phyloP scores from a whole-genome alignment of 352 stramenopile species.

The Phytophthora vignae region DNA sequence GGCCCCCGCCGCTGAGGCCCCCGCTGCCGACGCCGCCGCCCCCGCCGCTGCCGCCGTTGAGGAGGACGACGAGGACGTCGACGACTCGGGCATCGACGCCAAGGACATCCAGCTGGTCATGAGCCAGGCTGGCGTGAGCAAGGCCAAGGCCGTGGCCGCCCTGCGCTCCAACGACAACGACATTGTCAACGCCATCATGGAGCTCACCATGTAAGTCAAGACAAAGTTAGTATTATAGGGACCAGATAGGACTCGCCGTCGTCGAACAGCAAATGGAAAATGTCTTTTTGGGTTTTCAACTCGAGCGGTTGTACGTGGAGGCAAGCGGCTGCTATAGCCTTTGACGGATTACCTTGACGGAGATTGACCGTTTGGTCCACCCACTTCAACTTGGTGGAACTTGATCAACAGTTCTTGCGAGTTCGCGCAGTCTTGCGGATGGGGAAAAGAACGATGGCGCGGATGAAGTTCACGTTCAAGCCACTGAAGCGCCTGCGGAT shows the following conservation, averaged over 20 bases:
- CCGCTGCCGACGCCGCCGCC: slow-evolving; percentile 76
- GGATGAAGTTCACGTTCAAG: slow-evolving; percentile 23
- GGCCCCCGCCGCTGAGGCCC: slow-evolving; percentile 48
- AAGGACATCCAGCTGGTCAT: slow-evolving; percentile 99
- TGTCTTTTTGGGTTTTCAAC: slow-evolving; percentile 47
- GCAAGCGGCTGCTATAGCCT: background rate
- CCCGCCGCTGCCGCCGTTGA: slow-evolving; percentile 46
- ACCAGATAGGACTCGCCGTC: slow-evolving; percentile 16
- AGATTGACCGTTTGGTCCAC: background rate
- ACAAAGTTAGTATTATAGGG: slow-evolving; percentile 29
- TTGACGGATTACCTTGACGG: background rate
- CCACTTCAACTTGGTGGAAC: background rate
- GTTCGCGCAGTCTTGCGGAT: background rate
- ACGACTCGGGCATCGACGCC: slow-evolving; percentile 96
- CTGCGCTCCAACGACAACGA: slow-evolving; percentile 99
- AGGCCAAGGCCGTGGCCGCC: slow-evolving; percentile 95
- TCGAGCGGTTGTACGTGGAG: too few species aligned
- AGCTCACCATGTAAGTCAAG: slow-evolving; percentile 96
- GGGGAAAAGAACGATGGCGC: slow-evolving; percentile 15
- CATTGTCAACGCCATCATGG: slow-evolving; percentile 99
- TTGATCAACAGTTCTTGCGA: background rate
- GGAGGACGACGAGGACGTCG: slow-evolving; percentile 92
- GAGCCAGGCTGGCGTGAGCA: slow-evolving; percentile 92
- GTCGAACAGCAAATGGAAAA: slow-evolving; percentile 22
- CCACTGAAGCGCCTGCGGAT: slow-evolving; percentile 17